phyloP scores from a whole-genome alignment of 331 rosid species.

The Dryas integrifolia region DNA sequence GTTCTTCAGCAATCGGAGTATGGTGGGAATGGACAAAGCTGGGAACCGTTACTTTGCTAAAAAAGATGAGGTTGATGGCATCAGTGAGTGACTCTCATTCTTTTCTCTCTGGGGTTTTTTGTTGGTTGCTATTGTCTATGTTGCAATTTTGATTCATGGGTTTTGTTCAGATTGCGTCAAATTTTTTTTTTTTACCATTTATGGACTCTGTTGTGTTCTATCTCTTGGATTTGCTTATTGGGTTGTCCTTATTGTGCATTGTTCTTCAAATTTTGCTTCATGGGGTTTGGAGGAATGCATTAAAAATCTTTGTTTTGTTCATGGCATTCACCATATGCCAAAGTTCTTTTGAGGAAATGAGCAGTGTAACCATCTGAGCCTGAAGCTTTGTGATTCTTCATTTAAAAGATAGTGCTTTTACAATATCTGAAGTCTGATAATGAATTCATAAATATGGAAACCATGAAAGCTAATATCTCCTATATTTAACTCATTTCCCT shows the following conservation, averaged over 20 bases:
- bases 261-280: not conserved
- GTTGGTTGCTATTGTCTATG: not conserved
- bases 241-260: not conserved
- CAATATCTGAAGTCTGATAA: not conserved
- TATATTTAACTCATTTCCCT: not conserved
- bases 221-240: slow-evolving; percentile 13
- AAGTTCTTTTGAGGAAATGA: not conserved
- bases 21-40: slow-evolving; percentile 65
- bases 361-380: not conserved
- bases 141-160: not conserved
- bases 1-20: slow-evolving; percentile 45
- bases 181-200: not conserved
- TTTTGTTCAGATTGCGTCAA: slow-evolving; percentile 10
- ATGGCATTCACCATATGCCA: not conserved
- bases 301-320: not conserved
- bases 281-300: not conserved
- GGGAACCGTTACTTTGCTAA: slow-evolving; percentile 74
- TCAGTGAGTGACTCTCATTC: slow-evolving; percentile 54
- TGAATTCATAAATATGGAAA: not conserved
- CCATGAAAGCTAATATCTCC: not conserved
- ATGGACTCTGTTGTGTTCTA: not conserved
- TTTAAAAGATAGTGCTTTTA: not conserved
- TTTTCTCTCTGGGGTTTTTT: not conserved
- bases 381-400: not conserved
- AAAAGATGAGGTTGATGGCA: slow-evolving; percentile 65